Base-by-base conservation (phyloP, 2,329 filamentous ascomycete genomes). In the Aspergillus sp. region DNA sequence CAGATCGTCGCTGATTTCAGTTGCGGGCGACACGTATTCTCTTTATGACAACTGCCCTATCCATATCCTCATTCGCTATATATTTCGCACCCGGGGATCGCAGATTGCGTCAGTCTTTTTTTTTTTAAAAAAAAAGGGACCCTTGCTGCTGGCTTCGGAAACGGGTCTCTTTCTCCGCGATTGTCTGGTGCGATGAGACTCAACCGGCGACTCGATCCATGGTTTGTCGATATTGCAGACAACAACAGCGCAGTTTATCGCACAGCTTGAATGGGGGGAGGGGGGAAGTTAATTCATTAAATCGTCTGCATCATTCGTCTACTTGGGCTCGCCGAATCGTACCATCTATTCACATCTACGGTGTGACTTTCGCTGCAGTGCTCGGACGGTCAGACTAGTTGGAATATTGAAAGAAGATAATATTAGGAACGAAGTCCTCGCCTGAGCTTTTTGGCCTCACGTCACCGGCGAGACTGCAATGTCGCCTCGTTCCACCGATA, bases 401-500 rank as follows among this genome's bases (percentile, higher is more conserved):
- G 13, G 20, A 44, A 49, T 24, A 49, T 12, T 2, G n/a, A n/a
- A 8, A 54, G 13, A 48, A 32, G 13, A 22, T 30, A 30, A 30
- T 30, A 17, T 3, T 39, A 24, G 24, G 22, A 13, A 26, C 32
- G 11, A 34, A 51, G 39, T 20, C 48, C 41, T 44, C 34, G 17
- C 43, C n/a, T 38, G 17, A 45, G 45, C 20, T 22, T 15, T 45
- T 43, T 49, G 32, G 30, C 39, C 49, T 45, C 47, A 48, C 44
- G 48, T 59, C 39, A 55, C 53, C 41, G 60, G 61, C 20, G 45
- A 50, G 68, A 71, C 66, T 74, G 73, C 73, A 69, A 76, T 76
- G 73, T 74, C 73, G 57, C 63, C 64, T 65, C 62, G 67, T 62
- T 65, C 63, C 44, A 63, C 64, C 60, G 62, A 72, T 56, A 58